Conservation (phyloP, 2,329 filamentous ascomycete species). For the Paraphoma chrysanthemicola region DNA sequence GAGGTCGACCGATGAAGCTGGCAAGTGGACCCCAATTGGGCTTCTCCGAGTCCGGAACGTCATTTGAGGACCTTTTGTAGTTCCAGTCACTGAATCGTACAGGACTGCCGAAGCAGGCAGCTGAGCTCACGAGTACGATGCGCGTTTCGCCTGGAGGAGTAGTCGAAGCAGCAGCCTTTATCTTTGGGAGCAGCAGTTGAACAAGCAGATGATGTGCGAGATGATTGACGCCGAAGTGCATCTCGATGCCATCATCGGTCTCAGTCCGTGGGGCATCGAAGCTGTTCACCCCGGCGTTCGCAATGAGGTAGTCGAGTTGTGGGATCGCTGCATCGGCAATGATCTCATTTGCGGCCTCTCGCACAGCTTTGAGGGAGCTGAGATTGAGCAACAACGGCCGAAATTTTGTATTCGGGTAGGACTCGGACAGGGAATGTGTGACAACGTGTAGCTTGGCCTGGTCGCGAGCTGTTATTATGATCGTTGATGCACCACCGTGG, state of each 20-base stretch:
- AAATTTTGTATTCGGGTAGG: constrained; percentile 11
- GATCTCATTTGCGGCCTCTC: constrained; percentile 33
- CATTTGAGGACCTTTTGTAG: constrained; percentile 22
- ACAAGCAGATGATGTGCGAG: constrained; percentile 52
- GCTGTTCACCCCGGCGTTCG: constrained; percentile 43
- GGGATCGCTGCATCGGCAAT: constrained; percentile 20
- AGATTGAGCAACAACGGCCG: constrained; percentile 31
- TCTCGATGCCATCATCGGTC: constrained; percentile 52
- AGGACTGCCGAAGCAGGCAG: neutral
- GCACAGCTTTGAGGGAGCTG: constrained; percentile 25
- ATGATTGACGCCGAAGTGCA: constrained; percentile 54
- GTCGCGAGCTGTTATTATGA: constrained; percentile 19
- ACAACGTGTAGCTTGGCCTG: neutral
- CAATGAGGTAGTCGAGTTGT: constrained; percentile 46
- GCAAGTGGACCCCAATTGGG: neutral
- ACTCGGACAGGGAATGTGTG: neutral
- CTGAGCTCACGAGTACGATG: constrained; percentile 14
- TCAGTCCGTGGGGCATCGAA: neutral
- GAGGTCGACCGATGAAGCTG: neutral
- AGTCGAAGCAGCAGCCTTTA: constrained; percentile 20
- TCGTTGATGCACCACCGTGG: constrained; percentile 7
- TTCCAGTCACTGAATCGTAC: constrained; percentile 51
- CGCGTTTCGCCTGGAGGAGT: constrained; percentile 11
- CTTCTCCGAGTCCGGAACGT: constrained; percentile 11
- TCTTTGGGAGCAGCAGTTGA: constrained; percentile 47